Evolutionary conservation across 306 rosid genomes (phyloP).

Genomic region (Begonia loranthoides): DNA sequence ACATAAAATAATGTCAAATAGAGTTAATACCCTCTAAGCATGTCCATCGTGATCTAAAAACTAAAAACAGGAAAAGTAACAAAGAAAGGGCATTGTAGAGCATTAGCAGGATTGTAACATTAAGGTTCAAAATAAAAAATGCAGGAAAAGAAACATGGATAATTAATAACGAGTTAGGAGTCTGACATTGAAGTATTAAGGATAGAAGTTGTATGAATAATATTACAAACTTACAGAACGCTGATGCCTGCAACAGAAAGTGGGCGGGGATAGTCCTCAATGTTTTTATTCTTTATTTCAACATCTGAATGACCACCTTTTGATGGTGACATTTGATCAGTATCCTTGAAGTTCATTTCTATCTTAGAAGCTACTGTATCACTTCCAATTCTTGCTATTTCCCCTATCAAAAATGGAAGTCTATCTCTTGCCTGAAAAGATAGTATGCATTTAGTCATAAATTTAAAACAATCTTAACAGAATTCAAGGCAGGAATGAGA

Average conservation of each 20-base stretch:
- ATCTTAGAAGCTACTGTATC: slow-evolving; percentile 20
- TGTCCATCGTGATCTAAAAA: no score
- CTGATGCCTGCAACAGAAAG: slow-evolving; percentile 79
- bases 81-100: no score
- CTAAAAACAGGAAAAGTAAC: no score
- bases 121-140: background rate
- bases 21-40: no score
- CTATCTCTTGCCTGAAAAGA: slow-evolving; percentile 51
- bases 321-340: slow-evolving; percentile 15
- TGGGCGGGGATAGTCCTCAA: slow-evolving; percentile 77
- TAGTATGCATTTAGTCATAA: background rate
- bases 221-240: slow-evolving; percentile 58
- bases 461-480: background rate
- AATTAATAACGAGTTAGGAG: background rate
- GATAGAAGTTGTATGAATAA: slow-evolving; percentile 5
- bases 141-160: background rate
- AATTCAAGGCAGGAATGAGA: background rate
- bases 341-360: slow-evolving; percentile 19
- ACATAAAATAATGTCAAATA: no score
- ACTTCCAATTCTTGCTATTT: slow-evolving; percentile 60
- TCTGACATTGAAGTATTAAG: background rate
- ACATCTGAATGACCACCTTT: slow-evolving; percentile 18
- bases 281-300: slow-evolving; percentile 37
- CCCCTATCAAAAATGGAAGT: slow-evolving; percentile 42
- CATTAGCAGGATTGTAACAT: no score